Conservation (phyloP, 805 yeast genomes). For the Monosporozyma aerobia region DNA sequence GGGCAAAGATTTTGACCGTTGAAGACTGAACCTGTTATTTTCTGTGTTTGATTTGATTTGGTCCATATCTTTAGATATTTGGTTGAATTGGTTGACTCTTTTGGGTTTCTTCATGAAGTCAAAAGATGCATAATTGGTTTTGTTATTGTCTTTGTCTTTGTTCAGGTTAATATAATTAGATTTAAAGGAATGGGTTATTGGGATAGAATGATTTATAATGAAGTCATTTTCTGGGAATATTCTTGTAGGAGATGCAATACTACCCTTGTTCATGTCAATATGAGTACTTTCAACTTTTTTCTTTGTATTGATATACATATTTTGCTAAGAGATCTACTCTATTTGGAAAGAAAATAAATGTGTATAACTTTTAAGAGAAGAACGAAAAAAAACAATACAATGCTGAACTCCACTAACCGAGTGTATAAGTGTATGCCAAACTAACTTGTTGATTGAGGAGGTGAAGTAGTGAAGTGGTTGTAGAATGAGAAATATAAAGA, state of each 20-base stretch:
- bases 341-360: no score
- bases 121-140: not conserved
- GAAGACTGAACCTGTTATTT: constrained; percentile 10
- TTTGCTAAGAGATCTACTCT: no score
- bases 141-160: no score
- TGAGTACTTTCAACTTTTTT: not conserved
- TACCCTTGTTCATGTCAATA: not conserved
- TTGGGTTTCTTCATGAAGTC: constrained; percentile 5
- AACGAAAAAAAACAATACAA: no score
- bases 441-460: no score
- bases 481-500: not conserved
- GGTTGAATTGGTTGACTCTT: constrained; percentile 10
- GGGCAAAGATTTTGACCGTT: constrained; percentile 38
- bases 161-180: no score
- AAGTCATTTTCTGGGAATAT: not conserved
- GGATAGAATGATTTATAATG: not conserved
- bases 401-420: no score
- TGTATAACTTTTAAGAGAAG: no score
- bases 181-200: not conserved
- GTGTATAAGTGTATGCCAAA: no score
- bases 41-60: constrained; percentile 11
- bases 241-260: not conserved
- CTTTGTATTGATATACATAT: constrained; percentile 2
- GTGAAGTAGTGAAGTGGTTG: no score
- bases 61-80: constrained; percentile 7